Percentiles rank a stretch among this genome's conserved stretches.
These are phyloP conservation scores for Trametes polyzona DNA, from an alignment of 1,284 basidiomycete species.

Conservation along the genomic window DNA sequence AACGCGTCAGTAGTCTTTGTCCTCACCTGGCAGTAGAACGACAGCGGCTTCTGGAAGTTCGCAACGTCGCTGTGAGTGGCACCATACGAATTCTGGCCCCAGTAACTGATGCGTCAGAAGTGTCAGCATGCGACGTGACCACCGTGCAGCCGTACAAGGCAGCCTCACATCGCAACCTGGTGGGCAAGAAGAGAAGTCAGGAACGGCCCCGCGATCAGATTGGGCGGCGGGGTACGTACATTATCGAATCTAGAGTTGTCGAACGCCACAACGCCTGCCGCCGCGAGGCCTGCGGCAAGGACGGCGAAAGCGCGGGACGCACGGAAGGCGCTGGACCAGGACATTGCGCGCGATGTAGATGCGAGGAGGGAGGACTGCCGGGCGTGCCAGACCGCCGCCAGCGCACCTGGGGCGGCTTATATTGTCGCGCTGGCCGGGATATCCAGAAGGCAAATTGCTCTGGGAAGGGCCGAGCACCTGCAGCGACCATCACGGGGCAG, in stretches of 20 bases:
- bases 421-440: constrained; percentile 5
- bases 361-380: constrained; percentile 15
- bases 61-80: constrained; percentile 52
- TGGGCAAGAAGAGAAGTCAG: neutral
- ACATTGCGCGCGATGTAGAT: constrained; percentile 13
- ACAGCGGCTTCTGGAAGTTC: constrained; percentile 59
- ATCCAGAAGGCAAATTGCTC: constrained; percentile 11
- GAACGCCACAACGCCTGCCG: constrained; percentile 36
- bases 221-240: constrained; percentile 38
- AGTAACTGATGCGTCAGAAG: constrained; percentile 47
- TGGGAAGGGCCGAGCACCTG: constrained; percentile 17
- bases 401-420: constrained; percentile 11
- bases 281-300: constrained; percentile 17
- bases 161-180: constrained; percentile 19
- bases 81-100: constrained; percentile 72
- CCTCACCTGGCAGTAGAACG: constrained; percentile 59
- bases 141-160: neutral
- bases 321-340: constrained; percentile 11
- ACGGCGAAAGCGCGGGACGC: constrained; percentile 20
- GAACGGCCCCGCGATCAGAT: constrained; percentile 1
- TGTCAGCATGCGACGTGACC: constrained; percentile 1
- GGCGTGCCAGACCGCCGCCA: neutral
- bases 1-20: neutral
- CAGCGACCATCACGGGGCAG: constrained; percentile 20
- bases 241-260: constrained; percentile 65